Base-by-base conservation (phyloP, 2,329 filamentous ascomycete species). In the Microdochium nivale region DNA sequence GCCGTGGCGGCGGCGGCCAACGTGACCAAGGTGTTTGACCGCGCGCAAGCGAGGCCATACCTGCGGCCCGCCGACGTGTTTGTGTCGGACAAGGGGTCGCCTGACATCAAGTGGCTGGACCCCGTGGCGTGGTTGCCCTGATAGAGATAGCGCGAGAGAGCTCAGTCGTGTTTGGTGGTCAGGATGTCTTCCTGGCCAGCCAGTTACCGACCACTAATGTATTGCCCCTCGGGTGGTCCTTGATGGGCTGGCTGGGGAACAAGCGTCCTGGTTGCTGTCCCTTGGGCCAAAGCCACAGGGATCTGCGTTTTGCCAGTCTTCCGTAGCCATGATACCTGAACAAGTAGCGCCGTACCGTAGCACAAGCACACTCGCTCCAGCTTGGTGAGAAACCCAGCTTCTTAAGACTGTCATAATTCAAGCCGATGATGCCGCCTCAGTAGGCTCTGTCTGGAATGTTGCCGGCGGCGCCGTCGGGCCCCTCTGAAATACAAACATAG, bases 401-500 rank as follows among this genome's bases (percentile, higher is more conserved):
- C 27, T 5, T 11, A 11, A 30, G 27, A 30, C 11, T 11, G 11
- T 30, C 27, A 30, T 11, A 30, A 11, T 11, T 30, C 27, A 30
- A 30, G 40, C 16, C 13, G 19, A 44, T 8, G 40, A 4, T 5
- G 13, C 19, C 16, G 40, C 9, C 40, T 47, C 35, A 14, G 14
- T 19, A 16, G 46, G 24, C n/a, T n/a, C 30, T 3, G 56, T 44
- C 16, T 25, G 43, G 19, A 43, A n/a, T n/a, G 27, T 19, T 21
- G 40, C n/a, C 3, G 40, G 25, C 24, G 62, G 59, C 11, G 65
- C 71, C 54, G 68, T 65, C n/a, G 69, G 60, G 16, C 74, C 73
- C 51, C 75, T 64, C 59, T 78, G 74, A 57, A 86, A 89, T 21
- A 88, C 76, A 66, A 83, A 90, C 51, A 90, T 61, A 0, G 82